Evolutionary conservation across 768 basidiomycete genomes (phyloP), one percentile per base, ranked within the genome.

Genomic region (Gelatoporia subvermispora): DNA sequence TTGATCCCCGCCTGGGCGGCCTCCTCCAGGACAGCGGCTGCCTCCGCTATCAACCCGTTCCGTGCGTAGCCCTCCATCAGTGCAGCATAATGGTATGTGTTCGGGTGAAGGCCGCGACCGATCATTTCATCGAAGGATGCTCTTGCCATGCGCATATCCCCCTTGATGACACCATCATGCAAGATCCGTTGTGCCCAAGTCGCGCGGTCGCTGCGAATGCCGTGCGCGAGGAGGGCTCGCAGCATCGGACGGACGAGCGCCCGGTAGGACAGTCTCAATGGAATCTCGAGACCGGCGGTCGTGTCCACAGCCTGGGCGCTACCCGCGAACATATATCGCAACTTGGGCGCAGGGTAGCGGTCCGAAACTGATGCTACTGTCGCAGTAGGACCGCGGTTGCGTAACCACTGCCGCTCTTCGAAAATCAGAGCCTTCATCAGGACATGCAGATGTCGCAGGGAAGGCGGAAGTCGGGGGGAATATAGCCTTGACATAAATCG

Each of bases 51-150:
- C 62, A 90, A 73, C n/a, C 86, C 87, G 1, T 65, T 64, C 3
- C 66, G 70, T 16, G 74, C 66, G 56, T 82, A 84, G n/a, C 85
- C 87, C 55, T 88, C 81, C 75, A 93, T 82, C 49, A 93, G 68
- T 45, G 87, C 81, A 24, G 73, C 71, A 56, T 81, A 84, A 65
- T 93, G 91, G 60, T 87, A 79, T 47, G 72, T 72, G 57, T 80
- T 85, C 9, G 88, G 83, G 41, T 77, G 78, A 47, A 93, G 72
- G 9, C 90, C 90, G 48, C 79, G 79, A 42, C 72, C 69, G 44
- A 88, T 62, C 71, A 92, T 76, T 17, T 69, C 62, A 18, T 75
- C 70, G 54, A 89, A 83, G 35, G 81, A 64, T 10, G 71, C 69
- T 45, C 75, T 65, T 7, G 85, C 82, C 50, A 46, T 38, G 4